phyloP scores from a whole-genome alignment of 805 yeast genomes.

The Yamadazyma takamatsuzukensis region DNA sequence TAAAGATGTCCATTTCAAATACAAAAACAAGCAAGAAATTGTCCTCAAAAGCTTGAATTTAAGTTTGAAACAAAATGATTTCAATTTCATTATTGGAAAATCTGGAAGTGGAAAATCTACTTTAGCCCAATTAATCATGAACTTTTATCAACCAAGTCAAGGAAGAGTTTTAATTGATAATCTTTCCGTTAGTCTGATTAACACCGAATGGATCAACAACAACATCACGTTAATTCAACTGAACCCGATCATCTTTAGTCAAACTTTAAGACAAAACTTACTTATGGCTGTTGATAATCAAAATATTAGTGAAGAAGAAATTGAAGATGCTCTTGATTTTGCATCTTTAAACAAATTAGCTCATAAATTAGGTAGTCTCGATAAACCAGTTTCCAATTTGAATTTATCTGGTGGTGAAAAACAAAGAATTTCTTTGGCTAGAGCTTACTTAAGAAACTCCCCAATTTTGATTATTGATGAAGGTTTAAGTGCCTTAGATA shows the following conservation, averaged over 20 bases:
- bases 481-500: constrained; percentile 77
- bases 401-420: constrained; percentile 85
- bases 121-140: constrained; percentile 56
- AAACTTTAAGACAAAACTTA: constrained; percentile 61
- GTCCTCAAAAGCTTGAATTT: constrained; percentile 50
- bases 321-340: constrained; percentile 44
- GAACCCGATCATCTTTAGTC: constrained; percentile 60
- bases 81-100: constrained; percentile 72
- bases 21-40: constrained; percentile 51
- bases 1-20: constrained; percentile 55
- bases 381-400: constrained; percentile 46
- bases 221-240: constrained; percentile 77
- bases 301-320: constrained; percentile 14
- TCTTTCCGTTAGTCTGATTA: constrained; percentile 38
- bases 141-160: constrained; percentile 46
- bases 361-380: constrained; percentile 28
- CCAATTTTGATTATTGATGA: constrained; percentile 84
- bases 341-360: constrained; percentile 52
- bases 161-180: constrained; percentile 66
- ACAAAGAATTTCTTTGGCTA: constrained; percentile 79
- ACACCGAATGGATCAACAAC: constrained; percentile 50
- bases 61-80: constrained; percentile 27
- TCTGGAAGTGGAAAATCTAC: constrained; percentile 97
- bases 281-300: constrained; percentile 40
- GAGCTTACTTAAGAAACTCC: constrained; percentile 72